Base-by-base conservation (phyloP, 192 early-diverging fungal species). In the Umbelopsis ramanniana region DNA sequence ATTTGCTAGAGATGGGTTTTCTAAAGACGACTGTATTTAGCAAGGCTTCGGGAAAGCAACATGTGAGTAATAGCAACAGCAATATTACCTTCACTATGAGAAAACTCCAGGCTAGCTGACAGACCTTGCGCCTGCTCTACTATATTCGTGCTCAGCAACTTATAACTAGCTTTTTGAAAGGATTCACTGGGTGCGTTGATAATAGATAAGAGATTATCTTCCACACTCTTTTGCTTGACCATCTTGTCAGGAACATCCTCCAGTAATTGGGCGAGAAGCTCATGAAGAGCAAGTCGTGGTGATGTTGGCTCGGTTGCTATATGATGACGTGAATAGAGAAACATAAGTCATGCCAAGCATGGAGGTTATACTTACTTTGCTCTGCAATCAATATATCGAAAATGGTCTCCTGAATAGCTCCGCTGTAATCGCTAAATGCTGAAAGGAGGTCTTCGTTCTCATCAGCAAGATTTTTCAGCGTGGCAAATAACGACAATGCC, bases 111-210 rank as follows among this genome's bases (percentile, higher is more conserved):
- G 43, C 73, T 22, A 46, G 81, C 74, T 21, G 84, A 74, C 19
- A 81, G 66, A n/a, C 66, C 53, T 22, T 77, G 48, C 4, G 72
- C 76, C 15, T 57, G 45, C 52, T 78, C 43, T 0, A 23, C 24
- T 21, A 82, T 57, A n/a, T 67, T 50, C 17, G 43, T 38, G 29
- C 74, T 77, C 10, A 83, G 52, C 11, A 83, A 50, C 35, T 67
- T 46, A 68, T 81, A 85, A 3, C 75, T 70, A 43, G 73, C 66
- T 66, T 74, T 81, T 53, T 85, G 84, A 4, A 85, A 50, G n/a
- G 50, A 48, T 46, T 78, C 80, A 52, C 81, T 81, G 9, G 72
- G 66, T 12, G 75, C 35, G n/a, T 60, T 40, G 26, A 83, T 46
- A 4, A 82, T 46, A 0, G 37, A 21, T 57, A 66, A 10, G 10